Base-by-base conservation (phyloP, 2,329 filamentous ascomycete genomes). In the Achaetomium macrosporum region DNA sequence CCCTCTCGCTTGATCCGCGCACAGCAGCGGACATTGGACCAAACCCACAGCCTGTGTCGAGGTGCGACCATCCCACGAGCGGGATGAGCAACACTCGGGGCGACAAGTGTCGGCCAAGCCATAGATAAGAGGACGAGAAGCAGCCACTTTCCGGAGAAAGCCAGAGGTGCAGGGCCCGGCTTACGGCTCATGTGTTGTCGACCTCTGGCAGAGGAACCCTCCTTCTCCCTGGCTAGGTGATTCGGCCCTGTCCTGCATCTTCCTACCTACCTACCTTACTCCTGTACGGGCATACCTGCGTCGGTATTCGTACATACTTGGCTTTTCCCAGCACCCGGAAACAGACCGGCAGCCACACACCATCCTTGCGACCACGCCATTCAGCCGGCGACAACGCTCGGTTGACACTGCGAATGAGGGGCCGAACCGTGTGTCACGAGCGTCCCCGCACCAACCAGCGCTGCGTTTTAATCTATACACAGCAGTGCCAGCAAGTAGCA, bases 381-480 rank as follows among this genome's bases (percentile, higher is more conserved):
- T 58, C 58, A 59, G 52, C 57, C 57, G 54, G 52, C 50, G 46
- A 46, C 50, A 33, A 49, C 41, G 35, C 39, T 50, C 53, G 40
- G 51, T 42, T 48, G 45, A 44, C 50, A 51, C 53, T 47, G 56
- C 60, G 58, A 61, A 60, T 61, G 55, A 54, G 53, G 51, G 50
- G 49, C 46, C 42, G 51, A 46, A 16, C 50, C 47, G 36, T 35
- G 54, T 61, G 60, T 62, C 60, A 62, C 59, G 56, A 56, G 60
- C 51, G 20, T 31, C 36, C 50, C 41, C 58, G 44, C 48, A 51
- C 60, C 60, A 62, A 62, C 61, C 43, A 49, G 48, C 51, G 46
- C 31, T 57, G 59, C 60, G 61, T 58, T 4, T 62, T 61, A 60
- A 59, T 60, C 47, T 59, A 55, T 42, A 45, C 42, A 53, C 40